phyloP scores from a whole-genome alignment of 495 filamentous ascomycete genomes.

The Penicillium dipodomyicola region DNA sequence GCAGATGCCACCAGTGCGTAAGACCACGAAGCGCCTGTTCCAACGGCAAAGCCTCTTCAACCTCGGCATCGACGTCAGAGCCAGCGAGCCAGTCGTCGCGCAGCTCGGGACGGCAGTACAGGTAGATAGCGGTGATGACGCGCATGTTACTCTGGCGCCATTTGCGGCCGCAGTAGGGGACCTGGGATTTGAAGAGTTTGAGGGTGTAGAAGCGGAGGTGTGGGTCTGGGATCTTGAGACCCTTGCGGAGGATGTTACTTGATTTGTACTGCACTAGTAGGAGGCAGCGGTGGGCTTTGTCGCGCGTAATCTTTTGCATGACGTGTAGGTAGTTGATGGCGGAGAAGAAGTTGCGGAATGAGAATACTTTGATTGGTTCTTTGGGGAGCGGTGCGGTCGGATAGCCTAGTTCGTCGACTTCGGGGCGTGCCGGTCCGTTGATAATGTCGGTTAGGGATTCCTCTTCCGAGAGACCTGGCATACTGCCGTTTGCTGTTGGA shows the following conservation, averaged over 20 bases:
- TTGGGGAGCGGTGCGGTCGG: conserved; percentile 61
- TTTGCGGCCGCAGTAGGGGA: conserved; percentile 95
- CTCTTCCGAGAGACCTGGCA: conserved; percentile 32
- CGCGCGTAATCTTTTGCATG: conserved; percentile 94
- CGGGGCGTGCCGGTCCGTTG: conserved; percentile 55
- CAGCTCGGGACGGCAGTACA: conserved; percentile 88
- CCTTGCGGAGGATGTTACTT: conserved; percentile 81
- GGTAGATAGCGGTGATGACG: conserved; percentile 93
- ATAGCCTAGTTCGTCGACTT: conserved; percentile 86
- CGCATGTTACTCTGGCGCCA: conserved; percentile 99
- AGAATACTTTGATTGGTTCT: conserved; percentile 84
- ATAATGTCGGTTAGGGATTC: conserved; percentile 35
- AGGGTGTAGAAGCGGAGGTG: conserved; percentile 88
- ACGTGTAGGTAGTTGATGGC: conserved; percentile 90
- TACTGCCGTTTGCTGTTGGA: conserved; percentile 25
- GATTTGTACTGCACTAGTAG: conserved; percentile 93
- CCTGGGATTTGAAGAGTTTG: conserved; percentile 97
- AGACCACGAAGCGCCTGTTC: conserved; percentile 85
- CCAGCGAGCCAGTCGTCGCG: conserved; percentile 95
- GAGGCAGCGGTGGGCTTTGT: conserved; percentile 90
- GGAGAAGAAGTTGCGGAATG: conserved; percentile 90
- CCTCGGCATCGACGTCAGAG: conserved; percentile 83
- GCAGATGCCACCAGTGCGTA: conserved; percentile 90
- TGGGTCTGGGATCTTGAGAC: conserved; percentile 84
- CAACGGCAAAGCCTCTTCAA: conserved; percentile 85